A percentile compares a stretch with the other conserved stretches of the same genome.
Evolutionary conservation across 31 red algal species (phyloP).

Genomic region (Pterothamnion heteromorphum): DNA sequence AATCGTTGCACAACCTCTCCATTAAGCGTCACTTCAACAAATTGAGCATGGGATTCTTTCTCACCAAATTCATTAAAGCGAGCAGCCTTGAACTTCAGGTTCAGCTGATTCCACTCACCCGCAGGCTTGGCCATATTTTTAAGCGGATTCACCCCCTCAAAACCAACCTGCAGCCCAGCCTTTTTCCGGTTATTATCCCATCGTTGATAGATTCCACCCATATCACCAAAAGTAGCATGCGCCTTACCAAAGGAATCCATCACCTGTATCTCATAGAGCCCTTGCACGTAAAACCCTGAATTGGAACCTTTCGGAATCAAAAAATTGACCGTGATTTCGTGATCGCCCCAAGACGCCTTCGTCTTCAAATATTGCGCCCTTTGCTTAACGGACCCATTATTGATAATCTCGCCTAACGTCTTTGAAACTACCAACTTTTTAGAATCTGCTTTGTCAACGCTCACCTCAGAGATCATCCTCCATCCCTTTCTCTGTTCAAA

Average conservation of each 20-base stretch:
- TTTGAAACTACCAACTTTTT: neutral
- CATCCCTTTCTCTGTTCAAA: neutral
- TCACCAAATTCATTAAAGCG: neutral
- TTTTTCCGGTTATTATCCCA: neutral
- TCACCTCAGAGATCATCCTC: neutral
- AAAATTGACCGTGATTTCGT: neutral
- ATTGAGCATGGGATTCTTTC: neutral
- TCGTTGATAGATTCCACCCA: neutral
- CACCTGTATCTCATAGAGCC: neutral
- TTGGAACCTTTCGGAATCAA: neutral
- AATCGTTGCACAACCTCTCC: neutral
- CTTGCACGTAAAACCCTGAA: neutral
- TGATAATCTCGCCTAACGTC: neutral
- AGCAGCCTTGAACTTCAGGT: neutral
- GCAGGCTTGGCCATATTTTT: neutral
- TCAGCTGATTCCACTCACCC: neutral
- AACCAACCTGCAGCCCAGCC: neutral
- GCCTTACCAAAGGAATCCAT: neutral
- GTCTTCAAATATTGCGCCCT: neutral
- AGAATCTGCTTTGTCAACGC: neutral
- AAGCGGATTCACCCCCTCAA: neutral
- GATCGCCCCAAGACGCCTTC: neutral
- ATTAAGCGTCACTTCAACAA: constrained; percentile 4
- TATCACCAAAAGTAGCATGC: neutral
- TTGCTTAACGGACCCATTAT: neutral